phyloP scores from a whole-genome alignment of 1,284 basidiomycete species.

The Microbotryum silenes-acaulis region DNA sequence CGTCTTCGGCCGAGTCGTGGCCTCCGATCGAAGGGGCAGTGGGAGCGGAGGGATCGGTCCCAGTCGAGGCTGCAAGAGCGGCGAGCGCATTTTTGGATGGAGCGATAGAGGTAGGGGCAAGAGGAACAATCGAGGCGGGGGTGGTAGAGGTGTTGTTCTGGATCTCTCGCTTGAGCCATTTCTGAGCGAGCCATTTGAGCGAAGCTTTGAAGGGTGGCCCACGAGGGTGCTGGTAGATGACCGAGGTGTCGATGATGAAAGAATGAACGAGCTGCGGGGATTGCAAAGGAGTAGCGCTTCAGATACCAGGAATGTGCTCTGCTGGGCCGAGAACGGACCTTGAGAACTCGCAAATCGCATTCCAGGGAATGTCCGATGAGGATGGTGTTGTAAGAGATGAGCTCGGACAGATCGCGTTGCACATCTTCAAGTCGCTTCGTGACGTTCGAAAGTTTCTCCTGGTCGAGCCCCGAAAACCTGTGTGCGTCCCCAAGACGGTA shows the following conservation, averaged over 20 bases:
- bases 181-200: constrained; percentile 82
- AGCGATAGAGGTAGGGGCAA: no score
- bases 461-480: constrained; percentile 86
- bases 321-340: constrained; percentile 51
- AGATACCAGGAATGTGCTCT: not conserved
- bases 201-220: constrained; percentile 84
- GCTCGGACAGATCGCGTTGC: constrained; percentile 55
- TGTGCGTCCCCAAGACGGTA: not conserved
- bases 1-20: constrained; percentile 87
- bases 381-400: constrained; percentile 55
- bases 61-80: no score
- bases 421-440: constrained; percentile 69
- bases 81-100: no score
- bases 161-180: constrained; percentile 79
- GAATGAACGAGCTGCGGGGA: constrained; percentile 46
- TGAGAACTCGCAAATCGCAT: constrained; percentile 76
- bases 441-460: constrained; percentile 56
- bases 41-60: no score
- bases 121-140: constrained; percentile 22
- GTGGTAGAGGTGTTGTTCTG: constrained; percentile 45
- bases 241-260: constrained; percentile 76
- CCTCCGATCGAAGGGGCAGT: constrained; percentile 43
- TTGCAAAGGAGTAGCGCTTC: not conserved
- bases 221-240: constrained; percentile 79
- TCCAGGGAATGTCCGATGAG: constrained; percentile 90